Percentiles rank a stretch among this genome's conserved stretches.
Conservation (phyloP, 805 yeast species). For the Kodamaea sagamina region DNA sequence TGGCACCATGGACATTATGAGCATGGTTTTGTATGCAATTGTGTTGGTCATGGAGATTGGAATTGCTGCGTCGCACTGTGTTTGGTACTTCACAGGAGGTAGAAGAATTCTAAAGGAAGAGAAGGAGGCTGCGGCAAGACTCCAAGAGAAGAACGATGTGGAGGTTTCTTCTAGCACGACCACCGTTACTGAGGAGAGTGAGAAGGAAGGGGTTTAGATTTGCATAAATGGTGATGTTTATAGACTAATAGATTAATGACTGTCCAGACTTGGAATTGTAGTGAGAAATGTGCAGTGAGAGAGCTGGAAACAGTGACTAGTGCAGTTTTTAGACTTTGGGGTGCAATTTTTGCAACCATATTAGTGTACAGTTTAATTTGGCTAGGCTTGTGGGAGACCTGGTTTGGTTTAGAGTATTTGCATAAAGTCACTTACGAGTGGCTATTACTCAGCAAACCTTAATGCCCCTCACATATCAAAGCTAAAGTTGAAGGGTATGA, state of each 20-base stretch:
- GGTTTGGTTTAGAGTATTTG: too few species aligned
- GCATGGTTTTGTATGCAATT: constrained; percentile 70
- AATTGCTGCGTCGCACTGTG: constrained; percentile 64
- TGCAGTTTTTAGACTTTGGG: too few species aligned
- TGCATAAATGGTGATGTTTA: neutral
- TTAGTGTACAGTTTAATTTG: too few species aligned
- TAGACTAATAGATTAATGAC: constrained; percentile 3
- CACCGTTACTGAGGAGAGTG: neutral
- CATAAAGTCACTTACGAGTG: too few species aligned
- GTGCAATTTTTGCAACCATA: too few species aligned
- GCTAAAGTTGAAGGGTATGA: too few species aligned
- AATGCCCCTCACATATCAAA: too few species aligned
- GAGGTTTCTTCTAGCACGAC: neutral
- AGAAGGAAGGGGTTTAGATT: too few species aligned
- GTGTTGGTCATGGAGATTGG: constrained; percentile 79
- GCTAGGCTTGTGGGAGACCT: too few species aligned
- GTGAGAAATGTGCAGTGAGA: neutral
- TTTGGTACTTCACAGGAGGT: constrained; percentile 59
- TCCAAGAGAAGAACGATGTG: neutral
- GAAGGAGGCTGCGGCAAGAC: constrained; percentile 5
- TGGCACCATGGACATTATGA: constrained; percentile 72
- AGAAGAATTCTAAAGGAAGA: constrained; percentile 28
- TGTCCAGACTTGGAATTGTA: neutral
- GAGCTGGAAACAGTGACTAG: neutral
- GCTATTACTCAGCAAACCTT: too few species aligned